Conservation (phyloP, 192 early-diverging fungal genomes). For the Allomyces arbusculus region DNA sequence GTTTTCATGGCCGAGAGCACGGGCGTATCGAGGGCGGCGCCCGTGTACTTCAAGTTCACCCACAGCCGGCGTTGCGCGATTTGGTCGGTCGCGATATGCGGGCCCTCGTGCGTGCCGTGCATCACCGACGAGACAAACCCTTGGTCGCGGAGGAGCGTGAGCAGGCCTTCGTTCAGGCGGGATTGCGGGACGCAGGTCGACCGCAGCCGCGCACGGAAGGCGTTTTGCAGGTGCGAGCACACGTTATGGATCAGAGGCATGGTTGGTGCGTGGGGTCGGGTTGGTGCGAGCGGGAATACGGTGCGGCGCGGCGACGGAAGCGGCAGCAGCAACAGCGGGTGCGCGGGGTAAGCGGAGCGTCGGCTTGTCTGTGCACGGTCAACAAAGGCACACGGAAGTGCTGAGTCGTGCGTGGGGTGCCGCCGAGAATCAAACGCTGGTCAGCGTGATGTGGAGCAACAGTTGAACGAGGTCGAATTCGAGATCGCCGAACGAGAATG, state of each 20-base stretch:
- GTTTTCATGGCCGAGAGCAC: slow-evolving; percentile 55
- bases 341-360: too few relatives aligned
- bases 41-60: slow-evolving; percentile 85
- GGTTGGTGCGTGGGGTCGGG: too few relatives aligned
- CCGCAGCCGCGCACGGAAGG: slow-evolving; percentile 58
- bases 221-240: slow-evolving; percentile 76
- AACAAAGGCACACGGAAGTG: too few relatives aligned
- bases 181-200: slow-evolving; percentile 72
- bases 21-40: slow-evolving; percentile 38
- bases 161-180: slow-evolving; percentile 66
- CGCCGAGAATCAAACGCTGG: too few relatives aligned
- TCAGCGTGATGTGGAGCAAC: too few relatives aligned
- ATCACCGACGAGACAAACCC: slow-evolving; percentile 67
- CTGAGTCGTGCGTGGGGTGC: too few relatives aligned
- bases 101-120: slow-evolving; percentile 56
- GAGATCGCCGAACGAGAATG: too few relatives aligned
- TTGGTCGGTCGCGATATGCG: slow-evolving; percentile 68
- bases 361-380: too few relatives aligned
- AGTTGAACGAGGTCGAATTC: too few relatives aligned
- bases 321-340: too few relatives aligned
- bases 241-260: slow-evolving; percentile 71
- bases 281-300: too few relatives aligned
- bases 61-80: slow-evolving; percentile 69
- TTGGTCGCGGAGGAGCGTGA: slow-evolving; percentile 71
- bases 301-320: too few relatives aligned